Evolutionary conservation across 2,329 filamentous ascomycete genomes (phyloP), one percentile per base, ranked within the genome.

Genomic region (Cladosporium sphaerospermum): DNA sequence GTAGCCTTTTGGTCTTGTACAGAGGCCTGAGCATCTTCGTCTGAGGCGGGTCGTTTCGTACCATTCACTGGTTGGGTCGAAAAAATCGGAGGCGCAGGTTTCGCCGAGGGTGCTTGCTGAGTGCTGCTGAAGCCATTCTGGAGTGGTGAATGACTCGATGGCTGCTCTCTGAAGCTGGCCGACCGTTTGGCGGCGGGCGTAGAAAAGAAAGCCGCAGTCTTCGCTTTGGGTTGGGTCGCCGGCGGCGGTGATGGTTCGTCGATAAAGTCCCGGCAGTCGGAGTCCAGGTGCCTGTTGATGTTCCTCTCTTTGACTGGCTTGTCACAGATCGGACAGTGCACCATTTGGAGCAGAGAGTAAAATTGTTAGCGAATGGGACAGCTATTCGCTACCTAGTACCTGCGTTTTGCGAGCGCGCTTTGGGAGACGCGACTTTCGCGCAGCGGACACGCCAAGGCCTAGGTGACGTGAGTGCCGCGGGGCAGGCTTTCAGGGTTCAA

Each of bases 271-370:
- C 80, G 71, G 73, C 92, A 97, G 59, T 80, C 81, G 31, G 89
- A 92, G 73, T 97, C 93, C 66, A 97, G 83, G 70, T 97, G 92
- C 61, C 79, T 78, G 72, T 97, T 97, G 76, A 97, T 97, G 60
- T 86, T 81, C 64, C 75, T 74, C 59, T 85, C 73, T 59, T 81
- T 85, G 63, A 69, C 66, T 18, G 61, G 60, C 49, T 64, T 61
- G 14, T 62, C 55, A 54, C 68, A 70, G 52, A 69, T 66, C 8
- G 68, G 68, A 54, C 68, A 70, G 28, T 16, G 36, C 43, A 46
- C 43, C 50, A 53, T 53, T 46, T 19, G 48, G 40, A 42, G 5
- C 18, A 33, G 33, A 33, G 14, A 23, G 14, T 37, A n/a, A 11
- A n/a, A 10, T 9, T 13, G 10, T n/a, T 41, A 14, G 13, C 8